phyloP scores from a whole-genome alignment of 2,329 filamentous ascomycete species.

The Beauveria australis region DNA sequence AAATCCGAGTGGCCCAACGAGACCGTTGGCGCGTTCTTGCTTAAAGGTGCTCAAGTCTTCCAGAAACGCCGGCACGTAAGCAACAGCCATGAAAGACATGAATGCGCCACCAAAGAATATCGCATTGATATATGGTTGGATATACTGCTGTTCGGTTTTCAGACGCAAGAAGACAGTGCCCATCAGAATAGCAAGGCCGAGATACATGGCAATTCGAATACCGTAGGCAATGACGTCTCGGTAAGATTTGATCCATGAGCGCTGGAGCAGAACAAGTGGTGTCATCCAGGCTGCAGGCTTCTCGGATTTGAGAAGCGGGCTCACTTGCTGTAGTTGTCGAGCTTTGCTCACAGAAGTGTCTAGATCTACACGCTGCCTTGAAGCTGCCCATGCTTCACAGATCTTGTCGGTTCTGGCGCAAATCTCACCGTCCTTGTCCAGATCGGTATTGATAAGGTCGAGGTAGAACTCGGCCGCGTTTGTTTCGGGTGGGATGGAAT shows the following conservation, averaged over 20 bases:
- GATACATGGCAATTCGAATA: constrained; percentile 75
- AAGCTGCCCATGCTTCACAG: constrained; percentile 19
- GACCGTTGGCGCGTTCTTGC: constrained; percentile 74
- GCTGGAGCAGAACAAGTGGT: constrained; percentile 60
- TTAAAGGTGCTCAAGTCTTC: constrained; percentile 66
- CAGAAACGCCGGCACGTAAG: constrained; percentile 76
- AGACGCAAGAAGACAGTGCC: constrained; percentile 80
- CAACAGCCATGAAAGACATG: constrained; percentile 76
- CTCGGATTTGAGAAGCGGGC: constrained; percentile 17
- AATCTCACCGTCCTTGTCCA: constrained; percentile 43
- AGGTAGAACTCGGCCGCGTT: constrained; percentile 78
- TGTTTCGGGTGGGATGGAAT: constrained; percentile 57
- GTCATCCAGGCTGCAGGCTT: constrained; percentile 41
- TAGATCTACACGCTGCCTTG: constrained; percentile 1
- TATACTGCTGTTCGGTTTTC: constrained; percentile 57
- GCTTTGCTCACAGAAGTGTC: neutral
- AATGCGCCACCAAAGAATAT: constrained; percentile 70
- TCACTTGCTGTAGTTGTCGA: constrained; percentile 15
- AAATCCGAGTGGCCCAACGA: constrained; percentile 68
- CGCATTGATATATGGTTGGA: constrained; percentile 75
- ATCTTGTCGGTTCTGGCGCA: constrained; percentile 27
- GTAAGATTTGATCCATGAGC: constrained; percentile 75
- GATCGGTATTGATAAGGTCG: constrained; percentile 72
- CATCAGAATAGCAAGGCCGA: constrained; percentile 71
- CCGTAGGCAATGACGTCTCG: constrained; percentile 79